Conservation (phyloP, 306 rosid genomes). For the Quercus cerris region DNA sequence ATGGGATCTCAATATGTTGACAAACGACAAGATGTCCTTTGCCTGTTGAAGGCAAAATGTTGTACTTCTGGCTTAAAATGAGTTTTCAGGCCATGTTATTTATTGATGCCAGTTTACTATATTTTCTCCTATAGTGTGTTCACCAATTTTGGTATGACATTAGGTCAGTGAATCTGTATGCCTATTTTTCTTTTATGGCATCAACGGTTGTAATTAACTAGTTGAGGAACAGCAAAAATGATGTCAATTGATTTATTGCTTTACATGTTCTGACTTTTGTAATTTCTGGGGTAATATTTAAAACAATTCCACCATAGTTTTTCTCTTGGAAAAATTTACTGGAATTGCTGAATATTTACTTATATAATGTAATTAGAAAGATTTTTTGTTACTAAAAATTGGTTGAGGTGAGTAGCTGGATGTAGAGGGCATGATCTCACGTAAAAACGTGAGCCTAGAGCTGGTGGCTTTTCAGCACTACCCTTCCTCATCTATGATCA, state of each 20-base stretch:
- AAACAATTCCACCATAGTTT: background rate
- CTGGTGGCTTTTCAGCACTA: too few relatives aligned
- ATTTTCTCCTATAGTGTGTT: conserved; percentile 25
- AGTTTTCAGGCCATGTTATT: conserved; percentile 24
- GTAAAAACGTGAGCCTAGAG: too few relatives aligned
- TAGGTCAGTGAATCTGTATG: conserved; percentile 29
- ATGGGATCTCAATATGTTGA: conserved; percentile 26
- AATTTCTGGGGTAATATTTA: background rate
- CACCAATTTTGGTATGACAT: conserved; percentile 47
- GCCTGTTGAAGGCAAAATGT: conserved; percentile 13
- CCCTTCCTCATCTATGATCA: too few relatives aligned
- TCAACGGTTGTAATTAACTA: background rate
- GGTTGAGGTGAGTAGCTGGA: too few relatives aligned
- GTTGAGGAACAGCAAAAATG: background rate
- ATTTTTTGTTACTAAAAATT: too few relatives aligned
- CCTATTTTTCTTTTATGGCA: background rate
- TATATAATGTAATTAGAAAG: too few relatives aligned
- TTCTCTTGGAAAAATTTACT: background rate
- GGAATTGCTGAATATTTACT: too few relatives aligned
- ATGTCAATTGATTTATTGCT: background rate
- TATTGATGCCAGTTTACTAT: conserved; percentile 35
- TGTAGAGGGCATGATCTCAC: too few relatives aligned
- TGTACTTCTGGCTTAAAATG: conserved; percentile 21
- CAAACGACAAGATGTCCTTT: conserved; percentile 9
- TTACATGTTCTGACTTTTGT: background rate